Evolutionary conservation across 345 rosid genomes (phyloP).

Genomic region (Pistacia integerrima): DNA sequence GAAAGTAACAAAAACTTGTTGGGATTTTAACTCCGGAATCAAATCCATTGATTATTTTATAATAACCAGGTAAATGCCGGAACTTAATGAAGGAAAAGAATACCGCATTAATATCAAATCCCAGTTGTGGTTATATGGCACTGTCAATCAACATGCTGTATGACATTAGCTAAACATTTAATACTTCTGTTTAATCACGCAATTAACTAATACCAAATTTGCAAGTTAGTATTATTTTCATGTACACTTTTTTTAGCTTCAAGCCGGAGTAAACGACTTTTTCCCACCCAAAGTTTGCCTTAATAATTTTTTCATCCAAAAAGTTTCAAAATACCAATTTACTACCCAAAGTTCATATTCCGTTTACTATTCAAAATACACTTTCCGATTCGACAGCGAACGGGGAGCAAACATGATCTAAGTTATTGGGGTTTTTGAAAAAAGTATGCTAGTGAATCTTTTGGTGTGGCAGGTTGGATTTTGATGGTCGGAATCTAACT

Average conservation of each 20-base stretch:
- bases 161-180: background rate
- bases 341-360: too few species aligned
- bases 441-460: too few species aligned
- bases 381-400: too few species aligned
- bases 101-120: background rate
- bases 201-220: background rate
- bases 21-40: background rate
- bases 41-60: background rate
- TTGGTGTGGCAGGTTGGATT: too few species aligned
- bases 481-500: too few species aligned
- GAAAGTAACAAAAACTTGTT: background rate
- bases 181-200: background rate
- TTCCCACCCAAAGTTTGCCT: too few species aligned
- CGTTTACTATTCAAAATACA: too few species aligned
- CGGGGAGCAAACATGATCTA: too few species aligned
- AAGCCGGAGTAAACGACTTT: too few species aligned
- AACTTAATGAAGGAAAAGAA: background rate
- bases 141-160: constrained; percentile 1
- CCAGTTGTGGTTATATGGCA: background rate
- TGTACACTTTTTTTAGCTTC: background rate
- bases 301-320: too few species aligned
- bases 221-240: background rate
- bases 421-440: too few species aligned
- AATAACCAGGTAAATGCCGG: background rate
- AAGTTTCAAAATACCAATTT: too few species aligned